These are phyloP conservation scores for Punctularia strigosozonata DNA, from an alignment of 768 basidiomycete genomes.

Conservation along the genomic window DNA sequence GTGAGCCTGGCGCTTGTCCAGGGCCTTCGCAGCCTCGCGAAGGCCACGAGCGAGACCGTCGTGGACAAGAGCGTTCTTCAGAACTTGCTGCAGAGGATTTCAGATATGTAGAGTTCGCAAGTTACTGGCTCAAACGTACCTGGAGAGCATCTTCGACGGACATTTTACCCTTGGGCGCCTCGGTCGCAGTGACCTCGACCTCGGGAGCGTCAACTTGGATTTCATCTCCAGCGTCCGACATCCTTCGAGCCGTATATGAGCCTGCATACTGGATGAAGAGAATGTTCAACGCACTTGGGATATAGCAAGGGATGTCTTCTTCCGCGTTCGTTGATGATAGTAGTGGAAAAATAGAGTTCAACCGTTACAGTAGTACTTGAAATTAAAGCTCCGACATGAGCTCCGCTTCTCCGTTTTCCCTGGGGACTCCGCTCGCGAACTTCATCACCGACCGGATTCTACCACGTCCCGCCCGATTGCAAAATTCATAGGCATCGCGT, in stretches of 20 bases:
- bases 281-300: constrained; percentile 13
- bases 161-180: constrained; percentile 92
- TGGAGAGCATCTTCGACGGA: constrained; percentile 92
- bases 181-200: constrained; percentile 72
- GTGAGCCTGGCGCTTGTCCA: constrained; percentile 98
- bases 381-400: too few relatives aligned
- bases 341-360: constrained; percentile 32
- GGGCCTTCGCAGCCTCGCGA: constrained; percentile 93
- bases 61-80: constrained; percentile 97
- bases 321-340: constrained; percentile 92
- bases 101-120: constrained; percentile 3
- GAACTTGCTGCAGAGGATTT: constrained; percentile 61
- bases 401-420: too few relatives aligned
- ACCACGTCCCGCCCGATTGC: too few relatives aligned
- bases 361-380: too few relatives aligned
- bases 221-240: constrained; percentile 99
- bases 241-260: constrained; percentile 27
- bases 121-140: constrained; percentile 29
- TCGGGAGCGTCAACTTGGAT: constrained; percentile 57
- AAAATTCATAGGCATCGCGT: too few relatives aligned
- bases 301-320: constrained; percentile 57
- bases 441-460: too few relatives aligned
- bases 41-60: constrained; percentile 98
- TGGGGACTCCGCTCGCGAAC: too few relatives aligned
- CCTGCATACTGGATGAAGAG: neutral